phyloP scores from a whole-genome alignment of 352 stramenopile species.

The Phytophthora aleatoria region DNA sequence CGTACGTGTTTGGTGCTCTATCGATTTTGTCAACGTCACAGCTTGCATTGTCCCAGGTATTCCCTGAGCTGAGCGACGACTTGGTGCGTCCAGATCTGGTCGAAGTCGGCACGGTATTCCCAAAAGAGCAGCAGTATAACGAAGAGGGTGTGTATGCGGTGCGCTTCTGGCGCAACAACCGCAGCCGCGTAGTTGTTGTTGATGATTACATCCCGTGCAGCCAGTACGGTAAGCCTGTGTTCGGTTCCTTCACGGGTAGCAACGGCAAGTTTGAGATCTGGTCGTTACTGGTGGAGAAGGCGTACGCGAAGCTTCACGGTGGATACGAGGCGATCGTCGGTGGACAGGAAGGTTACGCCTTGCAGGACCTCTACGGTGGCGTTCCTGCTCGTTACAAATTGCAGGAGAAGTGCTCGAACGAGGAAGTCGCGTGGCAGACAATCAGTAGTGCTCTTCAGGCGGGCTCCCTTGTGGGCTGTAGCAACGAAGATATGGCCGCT shows the following conservation, averaged over 20 bases:
- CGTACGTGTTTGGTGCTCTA: slow-evolving; percentile 82
- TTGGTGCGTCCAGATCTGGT: slow-evolving; percentile 64
- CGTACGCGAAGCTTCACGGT: slow-evolving; percentile 94
- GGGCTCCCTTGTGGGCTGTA: slow-evolving; percentile 74
- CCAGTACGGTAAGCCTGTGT: slow-evolving; percentile 83
- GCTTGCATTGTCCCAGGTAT: slow-evolving; percentile 73
- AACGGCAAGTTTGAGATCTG: slow-evolving; percentile 92
- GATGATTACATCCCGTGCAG: slow-evolving; percentile 88
- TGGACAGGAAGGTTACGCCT: slow-evolving; percentile 76
- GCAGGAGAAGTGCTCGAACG: slow-evolving; percentile 61
- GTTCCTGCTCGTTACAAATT: slow-evolving; percentile 70
- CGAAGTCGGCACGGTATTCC: slow-evolving; percentile 52
- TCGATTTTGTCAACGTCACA: slow-evolving; percentile 84
- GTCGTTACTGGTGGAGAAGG: slow-evolving; percentile 94
- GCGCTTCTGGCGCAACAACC: slow-evolving; percentile 85
- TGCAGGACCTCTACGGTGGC: slow-evolving; percentile 84
- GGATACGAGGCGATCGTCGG: slow-evolving; percentile 91
- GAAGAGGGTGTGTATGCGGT: slow-evolving; percentile 89
- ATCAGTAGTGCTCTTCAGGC: slow-evolving; percentile 52
- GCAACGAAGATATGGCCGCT: slow-evolving; percentile 69
- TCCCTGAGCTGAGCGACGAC: slow-evolving; percentile 67
- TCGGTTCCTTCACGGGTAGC: slow-evolving; percentile 81
- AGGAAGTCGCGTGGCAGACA: slow-evolving; percentile 62
- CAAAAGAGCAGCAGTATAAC: slow-evolving; percentile 87
- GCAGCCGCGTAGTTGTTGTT: slow-evolving; percentile 79